Base-by-base conservation (phyloP, 768 basidiomycete genomes). In the Trametes gibbosa region DNA sequence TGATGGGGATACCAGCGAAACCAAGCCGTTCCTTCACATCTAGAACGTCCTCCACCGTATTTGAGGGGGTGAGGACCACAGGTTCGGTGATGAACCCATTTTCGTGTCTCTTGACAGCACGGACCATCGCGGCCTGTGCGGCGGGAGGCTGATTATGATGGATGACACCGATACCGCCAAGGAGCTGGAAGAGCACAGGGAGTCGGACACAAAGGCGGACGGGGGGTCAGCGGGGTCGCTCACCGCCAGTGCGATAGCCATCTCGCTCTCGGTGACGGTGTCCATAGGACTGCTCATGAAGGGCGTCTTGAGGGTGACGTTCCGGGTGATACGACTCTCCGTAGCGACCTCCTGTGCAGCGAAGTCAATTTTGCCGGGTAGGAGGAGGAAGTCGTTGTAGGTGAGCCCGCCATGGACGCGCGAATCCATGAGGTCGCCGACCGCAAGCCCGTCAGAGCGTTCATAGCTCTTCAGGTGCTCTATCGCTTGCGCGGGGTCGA, bases 221-320 rank as follows among this genome's bases (percentile, higher is more conserved):
- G 43, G 27, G n/a, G 51, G 29, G 45, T 46, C 51, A 46, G 39
- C 34, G 57, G 14, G 57, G 23, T 64, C 55, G 75, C 89, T 77
- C 72, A 95, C 92, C 74, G 94, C 93, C 82, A 96, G 86, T 50
- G 87, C 78, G 70, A 96, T 93, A 29, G 92, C 93, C 92, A 95
- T 96, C 59, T 92, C 86, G 53, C 82, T 85, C 75, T 98, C 97
- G 1, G 97, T 98, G 66, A 98, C 97, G 45, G 97, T 99, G 77
- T 99, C 97, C 97, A 99, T 99, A 16, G 97, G 96, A 51, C 92
- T 95, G 72, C 93, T 96, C 79, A 98, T 79, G 76, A 99, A 96
- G 0, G 96, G 97, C 0, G 95, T 95, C 77, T 94, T 98, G 67
- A 99, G 81, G 42, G 79, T 76, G 66, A 98, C 91, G 66, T 97